phyloP scores from a whole-genome alignment of 2,329 filamentous ascomycete genomes.

The Aspergillus proliferans region DNA sequence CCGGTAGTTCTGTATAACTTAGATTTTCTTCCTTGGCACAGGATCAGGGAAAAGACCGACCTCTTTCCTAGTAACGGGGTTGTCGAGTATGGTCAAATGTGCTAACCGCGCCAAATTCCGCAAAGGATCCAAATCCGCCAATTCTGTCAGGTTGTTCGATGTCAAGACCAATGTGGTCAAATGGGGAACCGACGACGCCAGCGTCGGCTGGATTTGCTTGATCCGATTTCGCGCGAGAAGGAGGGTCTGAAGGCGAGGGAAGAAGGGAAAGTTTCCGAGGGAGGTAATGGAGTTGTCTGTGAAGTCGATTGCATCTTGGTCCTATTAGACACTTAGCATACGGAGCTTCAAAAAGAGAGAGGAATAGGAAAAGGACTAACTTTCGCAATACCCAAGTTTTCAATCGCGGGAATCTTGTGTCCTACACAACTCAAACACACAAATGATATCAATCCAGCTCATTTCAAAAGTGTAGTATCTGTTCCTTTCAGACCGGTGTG shows the following conservation, averaged over 20 bases:
- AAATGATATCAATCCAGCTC: constrained; percentile 79
- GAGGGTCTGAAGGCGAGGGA: constrained; percentile 78
- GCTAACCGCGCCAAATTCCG: constrained; percentile 62
- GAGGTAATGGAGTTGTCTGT: constrained; percentile 95
- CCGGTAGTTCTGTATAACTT: constrained; percentile 66
- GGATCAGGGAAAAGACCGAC: constrained; percentile 46
- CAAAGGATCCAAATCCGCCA: constrained; percentile 82
- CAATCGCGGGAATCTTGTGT: constrained; percentile 94
- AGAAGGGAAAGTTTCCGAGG: constrained; percentile 87
- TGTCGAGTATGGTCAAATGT: constrained; percentile 75
- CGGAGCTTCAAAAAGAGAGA: constrained; percentile 4
- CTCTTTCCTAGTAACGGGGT: constrained; percentile 88
- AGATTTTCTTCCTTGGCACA: neutral
- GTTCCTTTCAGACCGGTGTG: constrained; percentile 65
- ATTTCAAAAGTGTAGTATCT: constrained; percentile 78
- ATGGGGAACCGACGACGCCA: constrained; percentile 72
- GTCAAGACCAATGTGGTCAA: constrained; percentile 76
- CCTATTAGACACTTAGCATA: constrained; percentile 45
- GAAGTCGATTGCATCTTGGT: constrained; percentile 94
- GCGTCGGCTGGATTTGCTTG: constrained; percentile 67
- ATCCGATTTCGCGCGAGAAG: constrained; percentile 87
- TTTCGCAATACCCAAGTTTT: constrained; percentile 92
- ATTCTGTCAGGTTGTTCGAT: constrained; percentile 72
- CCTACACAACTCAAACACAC: constrained; percentile 58
- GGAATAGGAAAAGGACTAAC: constrained; percentile 48